Evolutionary conservation across 768 basidiomycete genomes (phyloP), one percentile per base, ranked within the genome.

Genomic region (Lactarius sanguifluus): DNA sequence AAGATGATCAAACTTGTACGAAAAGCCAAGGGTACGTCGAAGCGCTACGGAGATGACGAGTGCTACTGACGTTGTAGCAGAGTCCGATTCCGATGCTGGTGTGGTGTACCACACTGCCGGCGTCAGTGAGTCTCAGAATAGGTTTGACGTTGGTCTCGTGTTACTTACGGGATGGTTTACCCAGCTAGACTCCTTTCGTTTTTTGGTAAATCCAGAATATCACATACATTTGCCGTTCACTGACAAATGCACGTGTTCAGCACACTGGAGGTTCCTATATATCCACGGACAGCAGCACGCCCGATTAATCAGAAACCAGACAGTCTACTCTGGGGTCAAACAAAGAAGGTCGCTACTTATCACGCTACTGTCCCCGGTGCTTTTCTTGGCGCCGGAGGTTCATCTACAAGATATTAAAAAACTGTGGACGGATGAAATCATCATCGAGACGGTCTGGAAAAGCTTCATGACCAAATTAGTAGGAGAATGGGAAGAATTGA

Each of bases 241-340:
- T 32, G 56, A 57, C 41, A 15, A 25, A 18, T 1, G 16, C 16
- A 15, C 12, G 20, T 50, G 15, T n/a, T 23, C 34, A 62, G 61
- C 47, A 5, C 61, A 62, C 23, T 62, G 61, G 61, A 47, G 20
- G 16, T 62, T 62, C 43, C n/a, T 50, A 50, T 30, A 52, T 45
- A 9, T 34, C 52, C 61, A 62, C 16, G 61, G 61, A 16, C 45
- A 62, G n/a, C 10, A 20, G 23, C 12, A 23, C 18, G 40, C 61
- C 9, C 61, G 61, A 28, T 16, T 62, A 3, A n/a, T 9, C n/a
- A 41, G 61, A 2, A 3, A 28, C 23, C 16, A 59, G 23, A 59
- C 34, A 6, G 40, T 57, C 25, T 38, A 45, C 23, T 28, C 34
- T 3, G 28, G 40, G 30, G 38, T 0, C 1, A 34, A 34, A n/a